Evolutionary conservation across 768 basidiomycete genomes (phyloP), one percentile per base, ranked within the genome.

Genomic region (Boletus bicolor): DNA sequence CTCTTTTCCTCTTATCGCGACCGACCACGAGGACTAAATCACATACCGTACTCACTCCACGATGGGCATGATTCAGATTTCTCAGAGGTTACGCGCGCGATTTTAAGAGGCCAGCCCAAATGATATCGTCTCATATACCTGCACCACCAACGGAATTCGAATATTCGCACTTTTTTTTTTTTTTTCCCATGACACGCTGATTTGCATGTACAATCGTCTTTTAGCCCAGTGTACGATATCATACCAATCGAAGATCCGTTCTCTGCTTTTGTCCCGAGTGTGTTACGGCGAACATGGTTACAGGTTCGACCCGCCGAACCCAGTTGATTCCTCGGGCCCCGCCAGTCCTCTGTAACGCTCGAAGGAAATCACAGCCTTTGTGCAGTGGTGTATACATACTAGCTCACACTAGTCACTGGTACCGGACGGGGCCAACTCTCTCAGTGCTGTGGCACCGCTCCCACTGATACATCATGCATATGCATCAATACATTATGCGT

Each of bases 191-290:
- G 46, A 37, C 51, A 37, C 51, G 12, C 37, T 39, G 54, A 45
- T n/a, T 30, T 34, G 37, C 54, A 56, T 56, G 55, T 56, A 56
- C n/a, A n/a, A 17, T 21, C 7, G 1, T 19, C 32, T 39, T 24
- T 26, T 57, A 14, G 7, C 21, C 7, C 28, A 24, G 28, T 56
- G 35, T 57, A 56, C 43, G 14, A 56, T 39, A 35, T 2, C 34
- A 56, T 39, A 35, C 2, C 34, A 26, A 47, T 26, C 15, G 6
- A 17, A 51, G 49, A 52, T 24, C 17, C 10, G 15, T 30, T 42
- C 0, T 11, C 9, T 10, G 7, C 3, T 12, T 26, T 15, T 24
- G 15, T 17, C 15, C 4, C 4, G 21, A 42, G 21, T 5, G 19
- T 21, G 11, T 42, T 5, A 12, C 28, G 7, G 28, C 1, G 28